Conservation (phyloP, 495 filamentous ascomycete species). For the Staphylotrichum longicolle region DNA sequence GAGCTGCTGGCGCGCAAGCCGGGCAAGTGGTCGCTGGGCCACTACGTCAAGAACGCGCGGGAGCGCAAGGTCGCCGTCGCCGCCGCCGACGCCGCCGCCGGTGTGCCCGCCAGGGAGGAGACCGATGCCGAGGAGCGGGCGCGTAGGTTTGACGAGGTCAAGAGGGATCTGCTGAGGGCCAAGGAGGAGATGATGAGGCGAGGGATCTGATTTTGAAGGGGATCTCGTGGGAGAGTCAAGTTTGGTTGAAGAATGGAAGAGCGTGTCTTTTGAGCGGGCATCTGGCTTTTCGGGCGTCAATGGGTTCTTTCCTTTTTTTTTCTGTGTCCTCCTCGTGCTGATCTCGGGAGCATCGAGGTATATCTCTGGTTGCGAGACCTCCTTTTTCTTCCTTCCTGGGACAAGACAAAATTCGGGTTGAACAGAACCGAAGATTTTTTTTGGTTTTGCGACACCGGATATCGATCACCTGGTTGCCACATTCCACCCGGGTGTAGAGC, state of each 20-base stretch:
- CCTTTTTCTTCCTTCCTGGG: not conserved
- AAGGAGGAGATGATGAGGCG: conserved; percentile 15
- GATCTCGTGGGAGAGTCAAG: not conserved
- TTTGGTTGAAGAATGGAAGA: not conserved
- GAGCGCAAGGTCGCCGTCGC: not conserved
- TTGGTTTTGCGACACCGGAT: not conserved
- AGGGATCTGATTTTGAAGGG: not conserved
- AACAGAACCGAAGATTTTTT: conserved; percentile 11
- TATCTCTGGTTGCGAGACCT: conserved; percentile 3
- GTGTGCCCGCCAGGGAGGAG: conserved; percentile 18
- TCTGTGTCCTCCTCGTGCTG: not conserved
- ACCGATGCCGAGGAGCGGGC: conserved; percentile 21
- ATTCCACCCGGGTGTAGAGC: no score
- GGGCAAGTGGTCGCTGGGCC: conserved; percentile 35
- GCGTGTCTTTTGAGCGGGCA: not conserved
- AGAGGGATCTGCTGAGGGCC: conserved; percentile 37
- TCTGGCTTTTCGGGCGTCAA: not conserved
- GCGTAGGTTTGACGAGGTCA: conserved; percentile 37
- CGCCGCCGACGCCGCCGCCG: conserved; percentile 4
- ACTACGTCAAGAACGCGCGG: conserved; percentile 40
- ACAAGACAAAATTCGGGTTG: conserved; percentile 7
- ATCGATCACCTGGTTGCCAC: not conserved
- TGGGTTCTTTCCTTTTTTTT: not conserved
- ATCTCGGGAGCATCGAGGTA: not conserved
- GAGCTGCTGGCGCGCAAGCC: conserved; percentile 42